These are phyloP conservation scores for Taiozyma onychis DNA, from an alignment of 1,139 yeast genomes.

Conservation along the genomic window DNA sequence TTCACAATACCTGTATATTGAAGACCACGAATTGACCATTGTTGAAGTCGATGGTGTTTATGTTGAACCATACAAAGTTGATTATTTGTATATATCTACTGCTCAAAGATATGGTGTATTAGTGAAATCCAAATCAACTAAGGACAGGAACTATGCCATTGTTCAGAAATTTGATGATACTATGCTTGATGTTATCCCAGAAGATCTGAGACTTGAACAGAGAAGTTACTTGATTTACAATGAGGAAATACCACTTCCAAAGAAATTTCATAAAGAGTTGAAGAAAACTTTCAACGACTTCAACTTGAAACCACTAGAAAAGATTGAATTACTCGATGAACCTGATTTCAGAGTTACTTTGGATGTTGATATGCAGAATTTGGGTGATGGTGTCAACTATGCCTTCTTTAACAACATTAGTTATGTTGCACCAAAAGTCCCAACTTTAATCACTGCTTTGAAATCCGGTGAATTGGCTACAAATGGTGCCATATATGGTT, in stretches of 20 bases:
- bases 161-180: slow-evolving; percentile 55
- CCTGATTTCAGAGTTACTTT: slow-evolving; percentile 57
- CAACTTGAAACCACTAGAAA: slow-evolving; percentile 41
- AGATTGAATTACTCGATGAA: slow-evolving; percentile 41
- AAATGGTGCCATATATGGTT: slow-evolving; percentile 53
- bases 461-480: slow-evolving; percentile 42
- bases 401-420: slow-evolving; percentile 71
- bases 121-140: slow-evolving; percentile 42
- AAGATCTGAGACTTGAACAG: slow-evolving; percentile 47
- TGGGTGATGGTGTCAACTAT: slow-evolving; percentile 68
- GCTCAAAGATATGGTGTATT: slow-evolving; percentile 70
- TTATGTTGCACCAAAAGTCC: slow-evolving; percentile 58
- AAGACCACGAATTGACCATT: slow-evolving; percentile 60
- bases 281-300: slow-evolving; percentile 47
- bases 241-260: slow-evolving; percentile 28
- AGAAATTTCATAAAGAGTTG: slow-evolving; percentile 16
- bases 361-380: slow-evolving; percentile 58
- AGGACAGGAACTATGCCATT: slow-evolving; percentile 50
- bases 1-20: slow-evolving; percentile 62
- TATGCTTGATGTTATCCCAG: slow-evolving; percentile 61
- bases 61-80: slow-evolving; percentile 52
- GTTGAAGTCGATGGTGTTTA: slow-evolving; percentile 73
- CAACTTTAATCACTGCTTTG: slow-evolving; percentile 55
- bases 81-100: slow-evolving; percentile 55
- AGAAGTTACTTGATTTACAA: slow-evolving; percentile 53